phyloP scores from a whole-genome alignment of 441 rosid species.

The Populus trichocarpa region DNA sequence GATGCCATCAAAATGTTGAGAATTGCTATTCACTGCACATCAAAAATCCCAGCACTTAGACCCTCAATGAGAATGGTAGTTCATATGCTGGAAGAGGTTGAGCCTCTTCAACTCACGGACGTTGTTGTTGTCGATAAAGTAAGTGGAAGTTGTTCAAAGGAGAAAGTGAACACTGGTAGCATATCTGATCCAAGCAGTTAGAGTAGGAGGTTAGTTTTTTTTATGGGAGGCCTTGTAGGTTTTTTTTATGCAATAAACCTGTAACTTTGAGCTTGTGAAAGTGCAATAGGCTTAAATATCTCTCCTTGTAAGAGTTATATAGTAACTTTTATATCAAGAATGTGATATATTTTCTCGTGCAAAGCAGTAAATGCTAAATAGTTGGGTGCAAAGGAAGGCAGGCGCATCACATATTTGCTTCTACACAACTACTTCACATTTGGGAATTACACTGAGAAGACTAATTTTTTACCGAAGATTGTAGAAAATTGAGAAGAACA shows the following conservation, averaged over 20 bases:
- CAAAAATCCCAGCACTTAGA: conserved; percentile 50
- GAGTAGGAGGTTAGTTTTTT: background rate
- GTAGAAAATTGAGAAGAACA: background rate
- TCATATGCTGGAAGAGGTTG: conserved; percentile 82
- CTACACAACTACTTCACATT: too few relatives aligned
- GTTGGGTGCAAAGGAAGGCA: too few relatives aligned
- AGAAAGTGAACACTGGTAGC: background rate
- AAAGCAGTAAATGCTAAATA: too few relatives aligned
- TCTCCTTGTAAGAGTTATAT: background rate
- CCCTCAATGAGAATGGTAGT: conserved; percentile 85
- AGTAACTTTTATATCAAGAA: conserved; percentile 5
- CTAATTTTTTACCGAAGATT: background rate
- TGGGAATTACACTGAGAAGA: too few relatives aligned
- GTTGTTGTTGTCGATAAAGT: conserved; percentile 31
- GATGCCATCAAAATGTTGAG: conserved; percentile 61
- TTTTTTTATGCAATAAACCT: background rate
- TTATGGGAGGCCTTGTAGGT: background rate
- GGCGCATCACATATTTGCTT: too few relatives aligned
- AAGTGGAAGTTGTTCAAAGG: conserved; percentile 8
- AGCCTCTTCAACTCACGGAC: conserved; percentile 50
- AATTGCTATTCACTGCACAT: conserved; percentile 68
- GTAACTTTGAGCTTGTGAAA: background rate
- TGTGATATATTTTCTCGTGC: conserved; percentile 2
- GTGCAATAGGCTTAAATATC: background rate
- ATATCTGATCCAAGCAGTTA: background rate